Base-by-base conservation (phyloP, 345 rosid genomes). In the Eucalyptus pumila region DNA sequence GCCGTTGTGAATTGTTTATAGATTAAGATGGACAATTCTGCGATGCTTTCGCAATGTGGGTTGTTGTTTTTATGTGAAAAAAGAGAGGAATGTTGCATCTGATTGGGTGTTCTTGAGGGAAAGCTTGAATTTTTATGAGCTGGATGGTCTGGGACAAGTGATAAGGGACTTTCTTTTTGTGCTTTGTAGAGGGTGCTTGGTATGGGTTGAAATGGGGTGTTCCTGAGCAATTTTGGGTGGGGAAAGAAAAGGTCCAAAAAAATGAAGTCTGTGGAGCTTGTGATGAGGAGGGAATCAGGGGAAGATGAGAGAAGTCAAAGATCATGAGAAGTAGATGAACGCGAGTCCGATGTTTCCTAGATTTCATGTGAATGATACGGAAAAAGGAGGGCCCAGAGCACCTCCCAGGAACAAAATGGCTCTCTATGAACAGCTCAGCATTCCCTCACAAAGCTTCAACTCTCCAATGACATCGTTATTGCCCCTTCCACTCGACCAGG, bases 371-470 rank as follows among this genome's bases (percentile, higher is more conserved):
- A 94, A 94, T 80, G 97, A 95, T 89, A 88, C 93, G 88, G 96
- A 94, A 86, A 94, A 91, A 92, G 95, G 95, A 69, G 95, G 96
- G 44, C 94, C 94, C 69, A 95, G 95, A 88, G 95, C 95, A 48
- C 96, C 98, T 90, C 96, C 97, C 50, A 93, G 96, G 91, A 96
- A 95, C 91, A 94, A 96, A 90, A 95, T 96, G 97, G 97, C 98
- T 90, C 94, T 94, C 67, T 95, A 95, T 89, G 97, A 95, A 72
- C 96, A 94, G 87, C 91, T 96, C 51, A 93, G 95, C 88, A 81
- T 95, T 37, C 97, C 98, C 88, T 92, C 95, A 67, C 95, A 93
- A 52, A 91, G 94, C 90, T 87, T 89, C 88, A 83, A 86, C 52
- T 85, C 81, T 37, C 37, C 90, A 88, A 89, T 94, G 85, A 72